A percentile compares a stretch with the other conserved stretches of the same genome.
Evolutionary conservation across 768 basidiomycete species (phyloP).

Genomic region (Pleurotus salmoneostramineus): DNA sequence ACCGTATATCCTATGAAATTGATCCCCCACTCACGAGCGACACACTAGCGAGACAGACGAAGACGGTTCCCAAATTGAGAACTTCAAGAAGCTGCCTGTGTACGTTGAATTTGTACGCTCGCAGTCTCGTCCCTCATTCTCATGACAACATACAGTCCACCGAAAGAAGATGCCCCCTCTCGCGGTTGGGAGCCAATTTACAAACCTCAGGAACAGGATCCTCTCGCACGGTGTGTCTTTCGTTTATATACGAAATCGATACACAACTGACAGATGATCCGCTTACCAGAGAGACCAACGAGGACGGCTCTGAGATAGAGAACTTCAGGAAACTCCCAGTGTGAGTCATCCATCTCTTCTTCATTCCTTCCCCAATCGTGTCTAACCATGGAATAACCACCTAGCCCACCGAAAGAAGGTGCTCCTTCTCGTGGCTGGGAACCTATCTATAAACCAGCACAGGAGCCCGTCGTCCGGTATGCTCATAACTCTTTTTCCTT

Average conservation of each 20-base stretch:
- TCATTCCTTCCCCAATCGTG: background rate
- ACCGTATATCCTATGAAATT: background rate
- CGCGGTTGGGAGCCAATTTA: slow-evolving; percentile 3
- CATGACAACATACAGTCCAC: background rate
- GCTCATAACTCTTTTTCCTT: background rate
- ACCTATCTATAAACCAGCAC: background rate
- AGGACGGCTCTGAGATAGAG: background rate
- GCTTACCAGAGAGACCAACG: background rate
- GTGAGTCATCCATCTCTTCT: background rate
- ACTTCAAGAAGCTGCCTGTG: background rate
- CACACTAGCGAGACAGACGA: background rate
- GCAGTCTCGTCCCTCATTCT: background rate
- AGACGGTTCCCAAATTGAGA: background rate
- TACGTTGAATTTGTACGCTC: too few species aligned
- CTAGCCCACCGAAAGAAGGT: background rate
- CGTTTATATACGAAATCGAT: background rate
- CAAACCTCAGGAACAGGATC: background rate
- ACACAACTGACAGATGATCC: background rate
- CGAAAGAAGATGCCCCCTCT: background rate
- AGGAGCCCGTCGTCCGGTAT: background rate
- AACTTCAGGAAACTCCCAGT: background rate
- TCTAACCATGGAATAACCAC: background rate
- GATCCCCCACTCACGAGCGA: too few species aligned
- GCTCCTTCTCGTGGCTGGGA: background rate
- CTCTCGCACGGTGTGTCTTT: background rate